Conservation (phyloP, 805 yeast genomes). For the Kazachstania martiniae region DNA sequence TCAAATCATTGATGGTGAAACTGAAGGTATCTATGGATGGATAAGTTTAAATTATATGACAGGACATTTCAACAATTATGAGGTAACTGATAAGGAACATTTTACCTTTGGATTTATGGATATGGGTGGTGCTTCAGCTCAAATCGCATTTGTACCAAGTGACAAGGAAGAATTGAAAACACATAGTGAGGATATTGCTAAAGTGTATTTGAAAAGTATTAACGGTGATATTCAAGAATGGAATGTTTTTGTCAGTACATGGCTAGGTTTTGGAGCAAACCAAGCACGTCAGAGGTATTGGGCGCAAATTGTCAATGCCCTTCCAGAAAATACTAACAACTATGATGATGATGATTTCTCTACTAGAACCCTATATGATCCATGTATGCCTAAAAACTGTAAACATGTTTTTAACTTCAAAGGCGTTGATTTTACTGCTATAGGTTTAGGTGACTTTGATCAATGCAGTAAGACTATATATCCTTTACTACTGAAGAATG, state of each 20-base stretch:
- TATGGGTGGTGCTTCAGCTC: conserved; percentile 99
- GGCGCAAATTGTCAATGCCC: conserved; percentile 38
- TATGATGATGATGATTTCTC: conserved; percentile 36
- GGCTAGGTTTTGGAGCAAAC: conserved; percentile 98
- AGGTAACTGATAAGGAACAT: conserved; percentile 28
- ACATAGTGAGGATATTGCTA: conserved; percentile 66
- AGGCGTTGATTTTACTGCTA: conserved; percentile 36
- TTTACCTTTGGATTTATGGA: conserved; percentile 90
- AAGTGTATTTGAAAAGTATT: conserved; percentile 51
- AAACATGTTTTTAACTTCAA: conserved; percentile 36
- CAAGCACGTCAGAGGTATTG: conserved; percentile 75
- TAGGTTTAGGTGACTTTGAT: conserved; percentile 73
- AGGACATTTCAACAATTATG: conserved; percentile 47
- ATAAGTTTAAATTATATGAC: conserved; percentile 76
- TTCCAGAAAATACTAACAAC: conserved; percentile 39
- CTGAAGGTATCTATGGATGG: conserved; percentile 97
- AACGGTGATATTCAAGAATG: conserved; percentile 66
- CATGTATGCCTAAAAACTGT: conserved; percentile 69
- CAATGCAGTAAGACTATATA: conserved; percentile 60
- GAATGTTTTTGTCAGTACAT: conserved; percentile 87
- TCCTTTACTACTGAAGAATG: conserved; percentile 65
- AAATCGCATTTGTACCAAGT: conserved; percentile 84
- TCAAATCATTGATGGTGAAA: conserved; percentile 83
- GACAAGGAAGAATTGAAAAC: conserved; percentile 43
- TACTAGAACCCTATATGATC: conserved; percentile 43